Base-by-base conservation (phyloP, 345 rosid genomes). In the Eucalyptus leucophloia region DNA sequence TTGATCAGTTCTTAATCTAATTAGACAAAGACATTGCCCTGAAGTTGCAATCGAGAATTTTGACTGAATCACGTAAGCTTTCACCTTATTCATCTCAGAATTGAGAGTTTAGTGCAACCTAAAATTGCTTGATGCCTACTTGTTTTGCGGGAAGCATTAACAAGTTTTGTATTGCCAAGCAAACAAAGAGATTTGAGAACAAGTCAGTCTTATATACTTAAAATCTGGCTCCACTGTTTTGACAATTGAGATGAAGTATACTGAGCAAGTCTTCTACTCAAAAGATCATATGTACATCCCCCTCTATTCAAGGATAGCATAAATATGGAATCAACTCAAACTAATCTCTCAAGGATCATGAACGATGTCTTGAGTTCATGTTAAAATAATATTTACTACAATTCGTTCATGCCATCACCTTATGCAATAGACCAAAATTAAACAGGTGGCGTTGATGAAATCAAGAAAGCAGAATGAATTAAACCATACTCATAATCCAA, bases 41-140 rank as follows among this genome's bases (percentile, higher is more conserved):
- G 3, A 72, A 72, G 14, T 72, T 72, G 82, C 45, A 72, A 37
- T 34, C 0, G 14, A 72, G 28, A 37, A 72, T 37, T 6, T 72
- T 1, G 0, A 13, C 81, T 16, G 2, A 19, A 69, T 1, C 24
- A 0, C 45, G 2, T 72, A 10, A 19, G 44, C 28, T 72, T 3
- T 34, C 24, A 34, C 81, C 44, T 32, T 32, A 32, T 32, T 34
- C 7, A 2, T 34, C 81, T 69, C 42, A 0, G 7, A 69, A 69
- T 69, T 69, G 42, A 69, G 81, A 69, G 24, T 32, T 69, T 1
- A 1, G 40, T 17, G 40, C 21, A 0, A 65, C 40, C 0, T 69
- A 34, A 19, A 1, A 37, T 72, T 37, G 83, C 28, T 19, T 37
- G 28, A 72, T 72, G 47, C 28, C 45, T 24, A 23, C 28, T 6